A percentile compares a stretch with the other conserved stretches of the same genome.
Evolutionary conservation across 768 basidiomycete species (phyloP).

Genomic region (Cystofilobasidium ferigula): DNA sequence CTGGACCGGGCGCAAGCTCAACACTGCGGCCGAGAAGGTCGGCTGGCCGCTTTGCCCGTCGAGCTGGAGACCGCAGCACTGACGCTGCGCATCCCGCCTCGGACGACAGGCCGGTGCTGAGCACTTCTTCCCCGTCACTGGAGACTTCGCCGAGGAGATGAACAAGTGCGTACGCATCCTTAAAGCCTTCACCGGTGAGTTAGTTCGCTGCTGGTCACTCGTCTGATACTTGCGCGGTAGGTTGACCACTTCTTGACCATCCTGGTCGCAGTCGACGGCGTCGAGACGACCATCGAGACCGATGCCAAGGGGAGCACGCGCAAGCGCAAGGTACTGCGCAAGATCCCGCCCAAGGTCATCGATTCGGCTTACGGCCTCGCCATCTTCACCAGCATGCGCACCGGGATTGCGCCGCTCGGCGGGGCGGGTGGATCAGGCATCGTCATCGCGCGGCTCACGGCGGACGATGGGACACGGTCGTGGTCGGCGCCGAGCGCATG

Average conservation of each 20-base stretch:
- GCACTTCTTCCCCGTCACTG: constrained; percentile 37
- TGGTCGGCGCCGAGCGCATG: constrained; percentile 37
- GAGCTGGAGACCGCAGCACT: no score
- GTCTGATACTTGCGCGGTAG: no score
- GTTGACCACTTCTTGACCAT: not conserved
- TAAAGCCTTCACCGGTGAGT: constrained; percentile 36
- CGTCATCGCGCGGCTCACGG: constrained; percentile 36
- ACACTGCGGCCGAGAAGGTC: constrained; percentile 35
- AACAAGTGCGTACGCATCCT: constrained; percentile 37
- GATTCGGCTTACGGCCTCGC: constrained; percentile 34
- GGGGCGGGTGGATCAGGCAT: constrained; percentile 38
- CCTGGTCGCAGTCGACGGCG: constrained; percentile 25
- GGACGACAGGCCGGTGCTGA: constrained; percentile 33
- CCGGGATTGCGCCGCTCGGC: constrained; percentile 38
- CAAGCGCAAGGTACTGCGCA: constrained; percentile 34
- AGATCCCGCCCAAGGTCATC: constrained; percentile 36
- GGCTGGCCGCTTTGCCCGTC: no score
- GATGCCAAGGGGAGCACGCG: constrained; percentile 26
- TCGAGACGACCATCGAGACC: constrained; percentile 23
- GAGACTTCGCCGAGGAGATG: constrained; percentile 34
- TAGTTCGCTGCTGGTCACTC: no score
- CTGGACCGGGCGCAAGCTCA: constrained; percentile 34
- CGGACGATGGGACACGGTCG: constrained; percentile 36
- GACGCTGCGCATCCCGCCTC: no score
- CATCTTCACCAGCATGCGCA: constrained; percentile 38